Evolutionary conservation across 352 stramenopile species (phyloP), one percentile per base, ranked within the genome.

Genomic region (Lagenidium giganteum): DNA sequence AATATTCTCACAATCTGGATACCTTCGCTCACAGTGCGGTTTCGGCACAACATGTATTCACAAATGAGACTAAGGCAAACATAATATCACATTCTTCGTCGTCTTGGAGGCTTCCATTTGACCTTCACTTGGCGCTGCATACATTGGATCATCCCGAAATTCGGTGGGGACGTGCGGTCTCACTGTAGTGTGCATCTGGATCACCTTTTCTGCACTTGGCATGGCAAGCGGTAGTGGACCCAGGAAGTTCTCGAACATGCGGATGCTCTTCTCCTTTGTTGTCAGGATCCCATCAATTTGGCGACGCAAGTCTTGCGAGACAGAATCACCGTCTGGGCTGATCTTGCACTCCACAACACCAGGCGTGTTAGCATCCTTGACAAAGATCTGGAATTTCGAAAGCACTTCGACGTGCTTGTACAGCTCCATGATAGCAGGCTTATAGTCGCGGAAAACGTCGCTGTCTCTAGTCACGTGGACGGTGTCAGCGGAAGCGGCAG

Each of bases 161-260:
- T 54, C 51, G 1, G 21, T 37, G 11, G 45, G 39, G 1, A 54
- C 27, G 22, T 51, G 54, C 14, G 44, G 51, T 11, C 17, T 12
- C 0, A 61, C 33, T 18, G 54, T 54, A 9, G 39, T 61, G 30
- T 61, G 23, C 13, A 47, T 28, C 8, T 47, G 28, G 23, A 17
- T 12, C 14, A 47, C 30, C 21, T 47, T 47, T 29, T 47, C 40
- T 4, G 40, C 5, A 21, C 38, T 47, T n/a, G n/a, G n/a, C 5
- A 38, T 4, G 8, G n/a, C 14, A 5, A 18, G 26, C 5, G 18
- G 8, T 6, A 14, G n/a, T 9, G 16, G 27, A 8, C 14, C 17
- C 7, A 20, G 17, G 12, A 29, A n/a, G 3, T 28, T 9, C 17
- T 47, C 40, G 27, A 43, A 6, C 8, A 39, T n/a, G n/a, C n/a